Percentiles rank a stretch among this genome's conserved stretches.
Evolutionary conservation across 163 green algal species (phyloP).

Genomic region (Chloromonas sp.): DNA sequence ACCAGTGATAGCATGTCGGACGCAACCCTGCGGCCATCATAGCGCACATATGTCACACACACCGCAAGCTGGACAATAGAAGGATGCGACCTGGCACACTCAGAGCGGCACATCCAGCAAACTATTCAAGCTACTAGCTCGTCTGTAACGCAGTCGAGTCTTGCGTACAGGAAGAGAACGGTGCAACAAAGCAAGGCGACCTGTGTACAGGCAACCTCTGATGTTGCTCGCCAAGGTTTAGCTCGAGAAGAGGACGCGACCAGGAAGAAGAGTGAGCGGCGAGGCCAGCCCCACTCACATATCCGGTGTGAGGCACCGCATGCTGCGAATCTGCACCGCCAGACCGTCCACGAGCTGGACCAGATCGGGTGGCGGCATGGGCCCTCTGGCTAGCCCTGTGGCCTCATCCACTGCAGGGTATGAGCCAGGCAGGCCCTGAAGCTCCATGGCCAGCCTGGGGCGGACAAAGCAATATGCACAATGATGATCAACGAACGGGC

Average conservation of each 20-base stretch:
- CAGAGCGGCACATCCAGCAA: no score
- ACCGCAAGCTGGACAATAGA: background rate
- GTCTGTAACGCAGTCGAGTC: no score
- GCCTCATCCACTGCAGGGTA: background rate
- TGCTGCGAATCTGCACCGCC: constrained; percentile 21
- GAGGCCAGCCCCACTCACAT: constrained; percentile 3
- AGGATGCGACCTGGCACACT: background rate
- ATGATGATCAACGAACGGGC: no score
- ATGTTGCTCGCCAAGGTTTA: background rate
- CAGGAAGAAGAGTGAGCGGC: no score
- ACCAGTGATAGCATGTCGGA: background rate
- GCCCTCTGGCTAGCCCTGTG: background rate
- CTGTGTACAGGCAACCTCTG: background rate
- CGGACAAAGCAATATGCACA: no score
- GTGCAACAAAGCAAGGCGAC: no score
- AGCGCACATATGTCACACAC: background rate
- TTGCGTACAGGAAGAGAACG: no score
- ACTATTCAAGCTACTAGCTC: no score
- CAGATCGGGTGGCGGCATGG: background rate
- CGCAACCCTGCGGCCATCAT: background rate
- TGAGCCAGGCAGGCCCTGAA: constrained; percentile 9
- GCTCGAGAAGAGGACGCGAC: background rate
- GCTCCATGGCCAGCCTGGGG: constrained; percentile 3
- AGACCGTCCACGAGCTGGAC: constrained; percentile 15
- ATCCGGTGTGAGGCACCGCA: constrained; percentile 16